These are phyloP conservation scores for Wickerhamiella spandovensis DNA, from an alignment of 805 yeast species.

Conservation along the genomic window DNA sequence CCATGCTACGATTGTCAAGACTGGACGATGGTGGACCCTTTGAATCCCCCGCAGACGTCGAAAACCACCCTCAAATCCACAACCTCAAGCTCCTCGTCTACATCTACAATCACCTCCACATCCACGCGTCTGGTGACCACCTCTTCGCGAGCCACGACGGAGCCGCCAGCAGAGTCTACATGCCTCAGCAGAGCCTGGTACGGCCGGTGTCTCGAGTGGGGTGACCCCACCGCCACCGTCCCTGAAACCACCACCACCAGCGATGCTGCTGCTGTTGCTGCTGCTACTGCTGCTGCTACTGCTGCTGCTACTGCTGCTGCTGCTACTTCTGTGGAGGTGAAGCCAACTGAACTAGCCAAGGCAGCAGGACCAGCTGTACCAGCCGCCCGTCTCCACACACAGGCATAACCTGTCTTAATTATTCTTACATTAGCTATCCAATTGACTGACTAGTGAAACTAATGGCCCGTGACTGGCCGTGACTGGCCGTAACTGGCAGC, in stretches of 20 bases:
- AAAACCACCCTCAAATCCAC: background rate
- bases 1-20: constrained; percentile 83
- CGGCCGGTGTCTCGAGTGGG: constrained; percentile 16
- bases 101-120: constrained; percentile 6
- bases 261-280: background rate
- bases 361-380: background rate
- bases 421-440: background rate
- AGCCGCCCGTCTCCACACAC: background rate
- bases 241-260: background rate
- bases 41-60: constrained; percentile 4
- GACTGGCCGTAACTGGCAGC: no score
- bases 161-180: background rate
- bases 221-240: constrained; percentile 1
- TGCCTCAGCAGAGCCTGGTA: constrained; percentile 17
- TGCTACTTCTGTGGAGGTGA: no score
- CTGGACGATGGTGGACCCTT: constrained; percentile 53
- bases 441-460: no score
- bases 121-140: constrained; percentile 4
- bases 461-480: no score
- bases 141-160: background rate
- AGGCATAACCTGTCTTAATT: background rate
- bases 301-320: background rate
- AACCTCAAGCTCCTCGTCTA: background rate
- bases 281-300: background rate
- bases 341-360: no score